Percentiles rank a stretch among this genome's conserved stretches.
These are phyloP conservation scores for Cutaneotrichosporon mucoides DNA, from an alignment of 1,284 basidiomycete species.

Conservation along the genomic window DNA sequence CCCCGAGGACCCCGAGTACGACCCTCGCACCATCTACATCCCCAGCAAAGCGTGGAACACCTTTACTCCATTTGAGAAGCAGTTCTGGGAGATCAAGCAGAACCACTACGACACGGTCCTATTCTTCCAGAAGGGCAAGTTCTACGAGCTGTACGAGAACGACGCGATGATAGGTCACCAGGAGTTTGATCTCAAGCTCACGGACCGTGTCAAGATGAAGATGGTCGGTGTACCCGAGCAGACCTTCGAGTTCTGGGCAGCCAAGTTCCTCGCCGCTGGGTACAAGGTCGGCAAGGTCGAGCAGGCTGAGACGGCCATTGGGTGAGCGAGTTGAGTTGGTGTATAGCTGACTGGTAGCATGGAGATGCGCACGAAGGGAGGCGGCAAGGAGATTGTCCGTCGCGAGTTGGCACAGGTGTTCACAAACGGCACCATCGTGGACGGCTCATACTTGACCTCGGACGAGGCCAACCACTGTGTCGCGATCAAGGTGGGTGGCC, in stretches of 20 bases:
- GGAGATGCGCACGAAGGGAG: slow-evolving; percentile 57
- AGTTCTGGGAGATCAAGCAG: slow-evolving; percentile 98
- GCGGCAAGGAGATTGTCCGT: slow-evolving; percentile 61
- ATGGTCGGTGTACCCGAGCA: slow-evolving; percentile 98
- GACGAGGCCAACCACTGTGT: slow-evolving; percentile 96
- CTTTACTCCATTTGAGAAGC: slow-evolving; percentile 86
- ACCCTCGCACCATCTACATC: slow-evolving; percentile 82
- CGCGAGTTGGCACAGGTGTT: slow-evolving; percentile 92
- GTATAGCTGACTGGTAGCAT: slow-evolving; percentile 30
- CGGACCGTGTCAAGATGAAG: slow-evolving; percentile 84
- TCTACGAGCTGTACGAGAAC: slow-evolving; percentile 81
- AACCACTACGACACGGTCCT: slow-evolving; percentile 90
- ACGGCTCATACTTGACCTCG: slow-evolving; percentile 79
- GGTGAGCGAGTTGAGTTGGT: slow-evolving; percentile 29
- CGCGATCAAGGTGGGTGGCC: slow-evolving; percentile 65
- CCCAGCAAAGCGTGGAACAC: slow-evolving; percentile 72
- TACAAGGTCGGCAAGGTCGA: slow-evolving; percentile 98
- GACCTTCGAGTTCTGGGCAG: slow-evolving; percentile 66
- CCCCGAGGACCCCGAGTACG: slow-evolving; percentile 79
- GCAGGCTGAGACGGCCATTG: slow-evolving; percentile 86
- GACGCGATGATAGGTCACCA: slow-evolving; percentile 84
- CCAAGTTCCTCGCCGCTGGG: slow-evolving; percentile 58
- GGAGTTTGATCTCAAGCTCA: slow-evolving; percentile 80
- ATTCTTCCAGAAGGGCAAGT: slow-evolving; percentile 80
- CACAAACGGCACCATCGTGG: slow-evolving; percentile 94